Evolutionary conservation across 768 basidiomycete genomes (phyloP).

Genomic region (Gloeophyllum trabeum): DNA sequence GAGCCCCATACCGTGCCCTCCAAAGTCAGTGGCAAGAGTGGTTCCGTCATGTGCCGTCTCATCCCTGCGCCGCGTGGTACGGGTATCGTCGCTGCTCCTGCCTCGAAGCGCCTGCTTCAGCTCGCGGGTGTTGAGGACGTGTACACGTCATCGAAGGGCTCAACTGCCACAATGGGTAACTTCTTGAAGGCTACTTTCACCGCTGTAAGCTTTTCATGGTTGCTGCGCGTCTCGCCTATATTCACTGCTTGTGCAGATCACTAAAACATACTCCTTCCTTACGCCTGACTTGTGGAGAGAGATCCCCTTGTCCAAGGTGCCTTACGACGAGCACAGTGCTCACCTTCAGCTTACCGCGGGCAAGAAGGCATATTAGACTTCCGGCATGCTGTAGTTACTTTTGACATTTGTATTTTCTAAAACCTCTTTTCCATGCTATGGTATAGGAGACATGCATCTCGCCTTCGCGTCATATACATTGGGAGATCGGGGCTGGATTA

Average conservation of each 20-base stretch:
- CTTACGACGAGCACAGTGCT: conserved; percentile 92
- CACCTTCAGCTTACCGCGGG: conserved; percentile 77
- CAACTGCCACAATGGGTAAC: conserved; percentile 97
- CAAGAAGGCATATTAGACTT: conserved; percentile 57
- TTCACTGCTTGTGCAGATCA: conserved; percentile 48
- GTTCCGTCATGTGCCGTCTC: conserved; percentile 98
- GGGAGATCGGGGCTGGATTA: no score
- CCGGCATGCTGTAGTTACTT: background rate
- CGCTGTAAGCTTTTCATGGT: conserved; percentile 41
- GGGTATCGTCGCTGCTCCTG: conserved; percentile 98
- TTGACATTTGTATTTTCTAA: no score
- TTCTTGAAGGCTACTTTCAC: conserved; percentile 97
- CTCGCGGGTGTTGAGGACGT: conserved; percentile 96
- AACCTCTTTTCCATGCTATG: no score
- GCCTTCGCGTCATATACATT: no score
- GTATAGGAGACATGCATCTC: no score
- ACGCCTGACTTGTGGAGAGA: conserved; percentile 98
- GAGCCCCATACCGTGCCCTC: conserved; percentile 98
- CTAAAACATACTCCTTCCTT: conserved; percentile 97
- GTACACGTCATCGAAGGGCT: conserved; percentile 97
- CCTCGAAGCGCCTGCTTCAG: conserved; percentile 92
- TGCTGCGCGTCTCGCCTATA: conserved; percentile 1
- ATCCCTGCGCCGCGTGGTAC: conserved; percentile 98
- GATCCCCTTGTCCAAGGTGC: conserved; percentile 80
- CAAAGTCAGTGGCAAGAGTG: conserved; percentile 97